phyloP scores from a whole-genome alignment of 1,284 basidiomycete genomes.

The Trichosporon sp. region DNA sequence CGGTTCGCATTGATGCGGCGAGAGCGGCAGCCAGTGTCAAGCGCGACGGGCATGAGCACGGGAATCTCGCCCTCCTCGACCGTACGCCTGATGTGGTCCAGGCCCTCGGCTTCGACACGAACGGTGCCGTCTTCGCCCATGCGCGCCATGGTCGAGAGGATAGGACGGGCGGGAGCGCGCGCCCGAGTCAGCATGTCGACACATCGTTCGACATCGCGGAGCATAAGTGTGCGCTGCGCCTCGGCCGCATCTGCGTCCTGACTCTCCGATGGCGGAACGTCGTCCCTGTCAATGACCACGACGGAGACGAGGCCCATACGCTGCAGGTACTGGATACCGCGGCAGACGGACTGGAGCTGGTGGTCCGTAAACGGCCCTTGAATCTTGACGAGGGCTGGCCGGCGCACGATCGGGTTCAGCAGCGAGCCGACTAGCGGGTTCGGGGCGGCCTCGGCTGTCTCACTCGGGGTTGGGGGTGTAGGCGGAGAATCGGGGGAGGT shows the following conservation, averaged over 20 bases:
- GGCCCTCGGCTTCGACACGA: constrained; percentile 66
- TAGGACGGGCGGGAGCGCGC: constrained; percentile 81
- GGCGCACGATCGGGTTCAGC: constrained; percentile 69
- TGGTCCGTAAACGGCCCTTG: constrained; percentile 96
- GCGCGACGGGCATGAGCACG: constrained; percentile 89
- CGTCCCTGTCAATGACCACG: constrained; percentile 90
- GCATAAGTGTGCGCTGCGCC: constrained; percentile 66
- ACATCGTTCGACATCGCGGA: constrained; percentile 79
- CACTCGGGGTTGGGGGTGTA: constrained; percentile 34
- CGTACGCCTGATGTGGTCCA: constrained; percentile 81
- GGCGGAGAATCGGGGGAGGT: constrained; percentile 35
- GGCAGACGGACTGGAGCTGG: constrained; percentile 89
- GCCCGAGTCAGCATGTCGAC: constrained; percentile 81
- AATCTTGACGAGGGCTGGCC: constrained; percentile 84
- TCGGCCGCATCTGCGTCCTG: constrained; percentile 43
- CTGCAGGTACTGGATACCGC: constrained; percentile 91
- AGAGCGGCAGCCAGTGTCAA: constrained; percentile 86
- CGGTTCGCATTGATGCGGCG: constrained; percentile 87
- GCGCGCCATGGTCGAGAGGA: constrained; percentile 81
- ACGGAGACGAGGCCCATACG: constrained; percentile 93
- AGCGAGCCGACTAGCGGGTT: constrained; percentile 77
- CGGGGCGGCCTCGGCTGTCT: constrained; percentile 35
- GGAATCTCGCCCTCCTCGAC: constrained; percentile 92
- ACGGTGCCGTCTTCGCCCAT: constrained; percentile 56
- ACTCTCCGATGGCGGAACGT: constrained; percentile 67